Conservation (phyloP, 1,284 basidiomycete species). For the Austroboletus niveus region DNA sequence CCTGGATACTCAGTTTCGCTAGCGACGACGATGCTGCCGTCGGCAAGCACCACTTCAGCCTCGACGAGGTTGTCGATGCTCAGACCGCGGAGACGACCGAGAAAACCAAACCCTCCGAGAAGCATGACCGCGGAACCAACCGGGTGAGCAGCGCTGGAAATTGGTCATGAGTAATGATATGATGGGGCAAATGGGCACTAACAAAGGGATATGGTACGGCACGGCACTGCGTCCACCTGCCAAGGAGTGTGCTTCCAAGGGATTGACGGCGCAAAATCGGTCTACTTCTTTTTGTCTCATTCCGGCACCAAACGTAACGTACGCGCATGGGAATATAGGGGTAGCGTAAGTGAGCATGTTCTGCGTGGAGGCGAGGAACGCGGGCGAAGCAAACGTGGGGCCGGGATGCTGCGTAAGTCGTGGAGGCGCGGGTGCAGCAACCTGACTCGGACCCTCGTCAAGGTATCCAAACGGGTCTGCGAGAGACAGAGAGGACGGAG, state of each 20-base stretch:
- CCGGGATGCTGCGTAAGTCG: slow-evolving; percentile 34
- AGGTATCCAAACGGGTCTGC: slow-evolving; percentile 58
- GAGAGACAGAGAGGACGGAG: neutral
- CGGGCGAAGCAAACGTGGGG: slow-evolving; percentile 36
- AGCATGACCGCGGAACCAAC: slow-evolving; percentile 82
- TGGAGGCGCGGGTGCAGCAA: slow-evolving; percentile 23
- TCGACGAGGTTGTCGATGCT: slow-evolving; percentile 86
- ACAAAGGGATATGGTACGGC: slow-evolving; percentile 85
- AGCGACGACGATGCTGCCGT: slow-evolving; percentile 71
- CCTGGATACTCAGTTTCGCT: slow-evolving; percentile 67
- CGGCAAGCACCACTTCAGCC: slow-evolving; percentile 80
- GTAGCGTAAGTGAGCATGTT: slow-evolving; percentile 44
- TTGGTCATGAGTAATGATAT: neutral
- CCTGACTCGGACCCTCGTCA: slow-evolving; percentile 33
- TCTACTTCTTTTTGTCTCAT: slow-evolving; percentile 82
- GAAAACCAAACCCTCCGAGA: slow-evolving; percentile 87
- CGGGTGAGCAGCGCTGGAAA: slow-evolving; percentile 65
- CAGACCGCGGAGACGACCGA: slow-evolving; percentile 79
- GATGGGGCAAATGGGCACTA: slow-evolving; percentile 28
- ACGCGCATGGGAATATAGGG: slow-evolving; percentile 66
- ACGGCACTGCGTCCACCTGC: slow-evolving; percentile 52
- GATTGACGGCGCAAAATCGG: slow-evolving; percentile 66
- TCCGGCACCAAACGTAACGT: slow-evolving; percentile 82
- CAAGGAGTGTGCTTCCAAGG: slow-evolving; percentile 57
- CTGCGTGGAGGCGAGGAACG: slow-evolving; percentile 36